Percentiles rank a stretch among this genome's conserved stretches.
phyloP scores from a whole-genome alignment of 495 filamentous ascomycete genomes.

The Xylaria cubensis region DNA sequence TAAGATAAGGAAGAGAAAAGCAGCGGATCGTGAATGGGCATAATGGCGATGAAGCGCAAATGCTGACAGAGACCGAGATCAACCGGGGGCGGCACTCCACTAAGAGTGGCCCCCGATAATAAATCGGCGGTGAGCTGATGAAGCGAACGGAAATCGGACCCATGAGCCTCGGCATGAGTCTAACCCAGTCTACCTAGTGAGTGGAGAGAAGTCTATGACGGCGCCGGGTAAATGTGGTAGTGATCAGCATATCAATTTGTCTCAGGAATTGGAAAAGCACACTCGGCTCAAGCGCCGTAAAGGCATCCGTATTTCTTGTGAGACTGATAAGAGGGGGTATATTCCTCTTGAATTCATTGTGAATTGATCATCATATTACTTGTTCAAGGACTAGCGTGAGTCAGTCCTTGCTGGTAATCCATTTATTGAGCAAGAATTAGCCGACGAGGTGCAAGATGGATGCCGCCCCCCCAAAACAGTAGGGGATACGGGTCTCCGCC shows the following conservation, averaged over 20 bases:
- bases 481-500: not conserved
- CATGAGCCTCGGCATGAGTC: not conserved
- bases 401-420: too few species aligned
- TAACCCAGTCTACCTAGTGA: not conserved
- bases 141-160: not conserved
- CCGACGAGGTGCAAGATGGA: too few species aligned
- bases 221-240: not conserved
- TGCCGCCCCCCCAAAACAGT: not conserved
- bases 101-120: conserved; percentile 18
- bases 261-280: not conserved
- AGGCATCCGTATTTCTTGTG: too few species aligned
- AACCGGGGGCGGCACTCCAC: not conserved
- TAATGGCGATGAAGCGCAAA: not conserved
- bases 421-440: too few species aligned
- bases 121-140: not conserved
- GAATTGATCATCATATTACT: too few species aligned
- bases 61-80: conserved; percentile 14
- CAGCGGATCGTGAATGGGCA: not conserved
- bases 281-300: too few species aligned
- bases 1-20: not conserved
- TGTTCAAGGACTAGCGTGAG: too few species aligned
- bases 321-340: too few species aligned
- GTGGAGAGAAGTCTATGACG: not conserved
- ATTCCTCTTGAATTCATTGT: too few species aligned
- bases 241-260: not conserved